Percentiles rank a stretch among this genome's conserved stretches.
Conservation (phyloP, 2,329 filamentous ascomycete species). For the Cyphellophora europaea region DNA sequence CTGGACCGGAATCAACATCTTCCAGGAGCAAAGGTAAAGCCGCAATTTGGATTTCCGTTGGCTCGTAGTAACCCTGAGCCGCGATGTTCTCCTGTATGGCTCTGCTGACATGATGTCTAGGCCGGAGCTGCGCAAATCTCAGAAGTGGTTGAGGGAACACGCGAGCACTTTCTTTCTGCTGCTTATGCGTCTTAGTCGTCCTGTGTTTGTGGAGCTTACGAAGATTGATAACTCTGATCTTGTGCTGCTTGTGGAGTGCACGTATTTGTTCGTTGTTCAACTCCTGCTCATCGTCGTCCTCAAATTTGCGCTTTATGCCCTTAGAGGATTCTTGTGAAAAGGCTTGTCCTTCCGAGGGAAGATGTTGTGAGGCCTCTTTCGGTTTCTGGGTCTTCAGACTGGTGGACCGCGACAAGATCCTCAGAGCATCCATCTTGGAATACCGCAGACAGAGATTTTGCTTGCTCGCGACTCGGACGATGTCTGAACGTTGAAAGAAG, state of each 20-base stretch:
- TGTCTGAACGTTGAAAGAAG: too few relatives aligned
- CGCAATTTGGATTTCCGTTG: slow-evolving; percentile 89
- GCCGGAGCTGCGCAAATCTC: slow-evolving; percentile 64
- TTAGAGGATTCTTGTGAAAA: slow-evolving; percentile 4
- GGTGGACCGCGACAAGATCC: slow-evolving; percentile 34
- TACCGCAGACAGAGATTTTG: too few relatives aligned
- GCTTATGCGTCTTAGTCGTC: slow-evolving; percentile 29
- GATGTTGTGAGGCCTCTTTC: slow-evolving; percentile 20
- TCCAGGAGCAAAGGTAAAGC: slow-evolving; percentile 69
- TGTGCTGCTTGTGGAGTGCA: slow-evolving; percentile 66
- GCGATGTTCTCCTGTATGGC: slow-evolving; percentile 69
- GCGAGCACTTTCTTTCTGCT: slow-evolving; percentile 42
- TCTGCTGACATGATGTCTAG: slow-evolving; percentile 62
- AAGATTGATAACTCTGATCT: slow-evolving; percentile 76
- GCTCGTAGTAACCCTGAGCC: slow-evolving; percentile 74
- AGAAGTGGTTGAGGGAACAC: slow-evolving; percentile 73
- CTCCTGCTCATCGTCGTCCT: slow-evolving; percentile 18
- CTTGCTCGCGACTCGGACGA: too few relatives aligned
- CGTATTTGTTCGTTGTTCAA: slow-evolving; percentile 49
- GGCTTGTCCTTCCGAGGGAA: slow-evolving; percentile 25
- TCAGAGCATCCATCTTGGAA: slow-evolving; percentile 36
- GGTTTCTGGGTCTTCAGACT: slow-evolving; percentile 28
- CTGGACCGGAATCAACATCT: slow-evolving; percentile 37
- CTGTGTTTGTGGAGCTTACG: slow-evolving; percentile 35
- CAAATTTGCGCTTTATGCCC: slow-evolving; percentile 19